A percentile compares a stretch with the other conserved stretches of the same genome.
Conservation (phyloP, 2,329 filamentous ascomycete genomes). For the Hypoxylon sp. region DNA sequence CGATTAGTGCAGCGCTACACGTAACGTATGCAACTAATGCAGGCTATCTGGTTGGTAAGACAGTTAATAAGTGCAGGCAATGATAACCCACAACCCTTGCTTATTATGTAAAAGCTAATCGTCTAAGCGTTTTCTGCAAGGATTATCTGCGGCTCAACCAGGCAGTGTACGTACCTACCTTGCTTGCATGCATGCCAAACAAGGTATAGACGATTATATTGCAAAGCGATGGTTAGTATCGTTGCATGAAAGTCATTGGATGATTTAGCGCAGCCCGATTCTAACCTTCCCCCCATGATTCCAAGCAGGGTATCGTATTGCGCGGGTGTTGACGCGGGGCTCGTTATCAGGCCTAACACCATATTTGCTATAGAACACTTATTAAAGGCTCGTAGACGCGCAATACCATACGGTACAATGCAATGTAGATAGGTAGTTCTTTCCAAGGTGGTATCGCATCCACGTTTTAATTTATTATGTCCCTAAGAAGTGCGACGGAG, state of each 20-base stretch:
- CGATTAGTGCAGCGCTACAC: neutral
- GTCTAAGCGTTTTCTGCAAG: neutral
- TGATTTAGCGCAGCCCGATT: neutral
- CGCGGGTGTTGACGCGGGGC: neutral
- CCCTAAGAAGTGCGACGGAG: neutral
- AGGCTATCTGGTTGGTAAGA: neutral
- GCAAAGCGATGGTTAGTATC: no score
- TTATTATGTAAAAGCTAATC: neutral
- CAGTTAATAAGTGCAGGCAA: neutral
- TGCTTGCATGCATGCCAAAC: no score
- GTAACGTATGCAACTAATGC: neutral
- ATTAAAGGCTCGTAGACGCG: no score
- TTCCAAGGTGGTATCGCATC: neutral
- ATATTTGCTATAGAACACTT: neutral
- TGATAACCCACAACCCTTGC: neutral
- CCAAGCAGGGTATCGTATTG: neutral
- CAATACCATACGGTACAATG: neutral
- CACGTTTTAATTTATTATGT: neutral
- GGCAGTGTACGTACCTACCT: neutral
- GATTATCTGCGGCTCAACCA: neutral
- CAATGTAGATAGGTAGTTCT: neutral
- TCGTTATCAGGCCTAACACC: neutral
- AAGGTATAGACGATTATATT: neutral
- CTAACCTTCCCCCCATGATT: neutral
- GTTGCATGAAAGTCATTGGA: neutral